Evolutionary conservation across 305 asterid species (phyloP).

Genomic region (Lippia alba): DNA sequence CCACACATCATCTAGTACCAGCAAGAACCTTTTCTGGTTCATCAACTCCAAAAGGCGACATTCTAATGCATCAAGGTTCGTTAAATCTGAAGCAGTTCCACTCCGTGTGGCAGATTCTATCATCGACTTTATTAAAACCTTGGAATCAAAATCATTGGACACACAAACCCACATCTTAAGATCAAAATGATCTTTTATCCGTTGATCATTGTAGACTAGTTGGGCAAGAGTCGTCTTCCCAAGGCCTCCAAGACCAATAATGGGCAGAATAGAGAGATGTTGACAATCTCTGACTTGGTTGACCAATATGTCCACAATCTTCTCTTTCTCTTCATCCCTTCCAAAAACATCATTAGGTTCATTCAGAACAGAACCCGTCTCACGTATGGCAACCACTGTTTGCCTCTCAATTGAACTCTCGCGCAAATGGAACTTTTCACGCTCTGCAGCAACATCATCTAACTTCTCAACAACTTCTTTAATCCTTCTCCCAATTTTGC

Average conservation of each 20-base stretch:
- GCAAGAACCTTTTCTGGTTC: conserved; percentile 15
- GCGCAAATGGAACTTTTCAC: neutral
- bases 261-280: neutral
- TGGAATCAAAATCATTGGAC: conserved; percentile 13
- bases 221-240: conserved; percentile 38
- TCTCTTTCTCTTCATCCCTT: conserved; percentile 19
- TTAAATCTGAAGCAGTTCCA: neutral
- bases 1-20: neutral
- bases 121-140: conserved; percentile 18
- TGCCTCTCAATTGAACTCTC: neutral
- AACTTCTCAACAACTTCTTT: neutral
- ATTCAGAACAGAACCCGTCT: neutral
- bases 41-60: conserved; percentile 3
- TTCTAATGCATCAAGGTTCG: conserved; percentile 6
- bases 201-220: conserved; percentile 3
- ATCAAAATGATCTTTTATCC: conserved; percentile 5
- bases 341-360: conserved; percentile 7
- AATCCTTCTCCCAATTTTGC: neutral
- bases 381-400: neutral
- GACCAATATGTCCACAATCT: conserved; percentile 15
- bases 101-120: neutral
- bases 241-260: neutral
- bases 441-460: neutral
- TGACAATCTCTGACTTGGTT: neutral
- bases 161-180: conserved; percentile 25